Evolutionary conservation across 176 grass and related monocot genomes (phyloP).

Genomic region (Carex parvula): DNA sequence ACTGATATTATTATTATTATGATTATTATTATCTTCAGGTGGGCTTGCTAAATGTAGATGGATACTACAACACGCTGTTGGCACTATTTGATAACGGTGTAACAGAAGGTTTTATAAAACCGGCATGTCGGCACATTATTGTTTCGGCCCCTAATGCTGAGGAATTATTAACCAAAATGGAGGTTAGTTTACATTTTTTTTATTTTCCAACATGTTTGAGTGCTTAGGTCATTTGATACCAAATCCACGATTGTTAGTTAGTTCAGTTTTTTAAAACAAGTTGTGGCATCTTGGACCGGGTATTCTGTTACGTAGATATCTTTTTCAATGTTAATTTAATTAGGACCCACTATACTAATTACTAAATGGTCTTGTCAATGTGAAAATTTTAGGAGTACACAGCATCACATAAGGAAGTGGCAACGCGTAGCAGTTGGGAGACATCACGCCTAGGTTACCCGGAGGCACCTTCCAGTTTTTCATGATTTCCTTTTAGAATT

Average conservation of each 20-base stretch:
- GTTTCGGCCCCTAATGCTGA: slow-evolving; percentile 65
- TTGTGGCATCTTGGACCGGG: neutral
- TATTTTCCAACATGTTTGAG: slow-evolving; percentile 5
- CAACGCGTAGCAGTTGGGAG: slow-evolving; percentile 72
- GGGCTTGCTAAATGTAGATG: slow-evolving; percentile 87
- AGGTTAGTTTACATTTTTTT: slow-evolving; percentile 42
- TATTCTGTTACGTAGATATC: neutral
- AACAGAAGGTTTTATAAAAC: slow-evolving; percentile 86
- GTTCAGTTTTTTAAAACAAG: neutral
- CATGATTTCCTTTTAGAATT: slow-evolving; percentile 25
- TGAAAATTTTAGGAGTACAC: slow-evolving; percentile 59
- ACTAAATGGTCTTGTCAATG: neutral
- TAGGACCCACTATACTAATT: neutral
- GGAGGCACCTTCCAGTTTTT: slow-evolving; percentile 35
- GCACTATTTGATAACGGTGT: slow-evolving; percentile 84
- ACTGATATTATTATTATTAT: slow-evolving; percentile 27
- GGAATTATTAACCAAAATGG: slow-evolving; percentile 84
- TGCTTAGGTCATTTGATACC: slow-evolving; percentile 2
- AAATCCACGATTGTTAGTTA: slow-evolving; percentile 8
- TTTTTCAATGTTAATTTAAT: neutral
- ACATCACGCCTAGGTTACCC: slow-evolving; percentile 58
- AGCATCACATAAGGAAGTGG: slow-evolving; percentile 66
- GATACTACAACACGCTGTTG: slow-evolving; percentile 92
- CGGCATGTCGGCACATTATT: slow-evolving; percentile 68
- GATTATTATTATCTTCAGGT: slow-evolving; percentile 42